Conservation (phyloP, 116 monocot genomes). For the Zostera marina region DNA sequence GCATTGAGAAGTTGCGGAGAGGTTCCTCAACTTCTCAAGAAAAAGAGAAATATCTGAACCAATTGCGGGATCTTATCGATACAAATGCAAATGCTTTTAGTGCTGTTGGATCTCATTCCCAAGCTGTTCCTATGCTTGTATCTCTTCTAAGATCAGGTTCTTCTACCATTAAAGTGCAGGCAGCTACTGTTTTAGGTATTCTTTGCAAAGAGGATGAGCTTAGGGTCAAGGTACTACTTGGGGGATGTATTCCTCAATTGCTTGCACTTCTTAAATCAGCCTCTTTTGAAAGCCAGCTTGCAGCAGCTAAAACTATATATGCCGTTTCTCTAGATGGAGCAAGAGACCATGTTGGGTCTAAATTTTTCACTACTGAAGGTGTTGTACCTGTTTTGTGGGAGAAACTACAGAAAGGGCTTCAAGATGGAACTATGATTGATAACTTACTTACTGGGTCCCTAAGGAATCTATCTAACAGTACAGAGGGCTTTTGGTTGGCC, state of each 20-base stretch:
- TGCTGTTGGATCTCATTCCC: conserved; percentile 94
- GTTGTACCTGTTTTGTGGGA: conserved; percentile 92
- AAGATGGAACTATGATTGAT: conserved; percentile 55
- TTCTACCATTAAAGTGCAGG: conserved; percentile 49
- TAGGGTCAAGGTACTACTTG: conserved; percentile 84
- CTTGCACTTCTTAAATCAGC: conserved; percentile 78
- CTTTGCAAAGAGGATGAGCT: conserved; percentile 92
- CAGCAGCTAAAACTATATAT: conserved; percentile 86
- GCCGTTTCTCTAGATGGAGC: conserved; percentile 88
- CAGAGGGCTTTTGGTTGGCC: conserved; percentile 75
- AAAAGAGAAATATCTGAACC: conserved; percentile 72
- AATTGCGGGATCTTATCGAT: conserved; percentile 77
- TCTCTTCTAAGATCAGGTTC: conserved; percentile 97
- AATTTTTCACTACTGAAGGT: conserved; percentile 95
- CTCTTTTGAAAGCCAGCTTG: conserved; percentile 66
- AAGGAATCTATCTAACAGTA: conserved; percentile 59
- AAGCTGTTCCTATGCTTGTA: conserved; percentile 91
- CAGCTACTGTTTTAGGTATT: conserved; percentile 69
- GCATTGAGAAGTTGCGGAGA: conserved; percentile 75
- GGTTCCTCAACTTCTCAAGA: conserved; percentile 61
- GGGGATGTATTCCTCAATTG: conserved; percentile 93
- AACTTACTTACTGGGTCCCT: conserved; percentile 72
- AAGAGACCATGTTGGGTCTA: conserved; percentile 94
- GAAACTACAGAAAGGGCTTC: conserved; percentile 49
- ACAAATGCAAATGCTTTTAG: conserved; percentile 77